Conservation (phyloP, 2,329 filamentous ascomycete genomes). For the Xylariomycetidae sp. region DNA sequence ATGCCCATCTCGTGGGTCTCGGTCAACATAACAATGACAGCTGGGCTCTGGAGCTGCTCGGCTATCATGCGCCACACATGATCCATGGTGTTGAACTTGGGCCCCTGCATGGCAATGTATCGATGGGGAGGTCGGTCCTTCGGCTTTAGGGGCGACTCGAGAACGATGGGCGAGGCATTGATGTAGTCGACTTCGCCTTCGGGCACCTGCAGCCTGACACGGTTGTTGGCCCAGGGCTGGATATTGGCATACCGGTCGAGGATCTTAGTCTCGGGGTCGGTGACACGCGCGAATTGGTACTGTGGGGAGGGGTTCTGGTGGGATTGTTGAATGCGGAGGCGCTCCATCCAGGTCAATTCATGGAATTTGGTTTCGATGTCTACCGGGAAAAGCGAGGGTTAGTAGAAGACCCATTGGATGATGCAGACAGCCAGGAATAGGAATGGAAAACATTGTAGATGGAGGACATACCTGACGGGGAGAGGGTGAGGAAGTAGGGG, state of each 20-base stretch:
- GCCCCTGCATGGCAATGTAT: conserved; percentile 94
- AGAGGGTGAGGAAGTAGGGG: conserved; percentile 47
- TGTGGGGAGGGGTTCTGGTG: conserved; percentile 30
- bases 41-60: conserved; percentile 64
- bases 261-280: conserved; percentile 45
- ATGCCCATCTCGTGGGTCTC: conserved; percentile 71
- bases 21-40: conserved; percentile 91
- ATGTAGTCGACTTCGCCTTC: conserved; percentile 70
- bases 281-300: conserved; percentile 45
- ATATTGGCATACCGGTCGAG: conserved; percentile 89
- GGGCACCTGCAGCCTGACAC: conserved; percentile 73
- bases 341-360: conserved; percentile 49
- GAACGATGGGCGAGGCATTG: conserved; percentile 68
- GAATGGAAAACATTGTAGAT: too few species aligned
- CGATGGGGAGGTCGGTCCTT: conserved; percentile 35
- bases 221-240: conserved; percentile 81
- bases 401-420: conserved; percentile 1
- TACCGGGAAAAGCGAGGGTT: conserved; percentile 20
- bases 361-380: conserved; percentile 46
- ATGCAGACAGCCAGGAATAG: conserved; percentile 7
- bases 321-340: conserved; percentile 37
- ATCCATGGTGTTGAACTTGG: conserved; percentile 66
- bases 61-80: conserved; percentile 97
- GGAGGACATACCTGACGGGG: conserved; percentile 38
- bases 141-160: conserved; percentile 39